Base-by-base conservation (phyloP, 75 land plant genomes). In the Pinus tabuliformis region DNA sequence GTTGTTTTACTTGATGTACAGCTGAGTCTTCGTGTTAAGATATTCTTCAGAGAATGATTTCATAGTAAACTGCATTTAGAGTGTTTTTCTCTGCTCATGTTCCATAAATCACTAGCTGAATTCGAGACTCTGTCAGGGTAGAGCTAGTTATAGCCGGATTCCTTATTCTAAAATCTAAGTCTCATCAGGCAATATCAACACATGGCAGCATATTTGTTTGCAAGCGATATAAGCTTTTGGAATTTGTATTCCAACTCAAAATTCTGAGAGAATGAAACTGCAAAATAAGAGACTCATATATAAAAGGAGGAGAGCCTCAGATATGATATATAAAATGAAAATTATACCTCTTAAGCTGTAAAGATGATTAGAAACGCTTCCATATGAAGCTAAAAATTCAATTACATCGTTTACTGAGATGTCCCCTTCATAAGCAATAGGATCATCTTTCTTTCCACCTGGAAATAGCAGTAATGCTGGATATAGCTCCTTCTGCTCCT, bases 381-480 rank as follows among this genome's bases (percentile, higher is more conserved):
- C 90, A 77, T 86, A 75, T 74, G 82, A 75, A 62, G 79, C 82
- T 24, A 91, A 36, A 62, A 91, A 91, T 64, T 84, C 81, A 73
- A 91, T 74, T 6, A 91, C 72, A 62, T 75, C 78, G 59, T 71
- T 24, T 30, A 89, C 91, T 45, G 78, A 71, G 45, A 81, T 75
- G 68, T 81, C 83, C 20, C 90, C 95, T 36, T 90, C 81, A 70
- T 88, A 92, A n/a, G 80, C 36, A 21, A 92, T 64, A n/a, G 87
- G 78, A 14, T 39, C 82, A 68, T 62, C 59, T 73, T 90, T 86
- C 12, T 63, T 82, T 56, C 77, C 79, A 9, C 87, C 90, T 64
- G 95, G 95, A 83, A 88, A 92, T 70, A 92, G 78, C 57, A 88
- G 8, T 60, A 92, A 58, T 45, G 78, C 39, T 64, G 95, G 95